phyloP scores from a whole-genome alignment of 129 eudicot species.

The Chrysanthemum lavandulifolium region DNA sequence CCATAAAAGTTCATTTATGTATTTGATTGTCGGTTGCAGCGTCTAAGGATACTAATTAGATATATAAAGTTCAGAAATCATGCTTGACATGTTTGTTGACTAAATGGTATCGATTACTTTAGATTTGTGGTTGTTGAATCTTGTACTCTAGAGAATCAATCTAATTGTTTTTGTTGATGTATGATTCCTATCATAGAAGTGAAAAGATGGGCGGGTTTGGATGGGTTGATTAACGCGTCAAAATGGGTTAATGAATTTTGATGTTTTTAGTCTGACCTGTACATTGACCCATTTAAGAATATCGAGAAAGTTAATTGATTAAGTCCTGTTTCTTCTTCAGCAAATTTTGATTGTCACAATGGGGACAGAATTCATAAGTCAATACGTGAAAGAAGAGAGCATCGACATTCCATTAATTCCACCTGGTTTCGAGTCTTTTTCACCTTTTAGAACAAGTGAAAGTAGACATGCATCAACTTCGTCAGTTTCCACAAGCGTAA shows the following conservation, averaged over 20 bases:
- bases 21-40: background rate
- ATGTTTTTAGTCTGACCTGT: conserved; percentile 3
- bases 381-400: conserved; percentile 60
- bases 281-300: background rate
- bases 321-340: conserved; percentile 19
- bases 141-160: background rate
- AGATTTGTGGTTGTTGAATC: background rate
- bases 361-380: conserved; percentile 70
- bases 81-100: background rate
- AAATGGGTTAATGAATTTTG: background rate
- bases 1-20: background rate
- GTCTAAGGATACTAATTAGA: conserved; percentile 5
- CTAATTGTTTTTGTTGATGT: background rate
- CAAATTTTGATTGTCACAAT: conserved; percentile 29
- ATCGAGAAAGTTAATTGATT: background rate
- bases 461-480: conserved; percentile 28
- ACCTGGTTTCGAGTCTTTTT: conserved; percentile 89
- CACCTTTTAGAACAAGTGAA: conserved; percentile 48
- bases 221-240: background rate
- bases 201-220: background rate
- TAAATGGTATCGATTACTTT: conserved; percentile 5
- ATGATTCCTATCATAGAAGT: background rate
- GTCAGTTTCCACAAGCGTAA: conserved; percentile 44
- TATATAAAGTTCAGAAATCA: background rate
- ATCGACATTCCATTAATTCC: conserved; percentile 71